Percentiles rank a stretch among this genome's conserved stretches.
Evolutionary conservation across 2,329 filamentous ascomycete species (phyloP).

Genomic region (Epichloe baconii): DNA sequence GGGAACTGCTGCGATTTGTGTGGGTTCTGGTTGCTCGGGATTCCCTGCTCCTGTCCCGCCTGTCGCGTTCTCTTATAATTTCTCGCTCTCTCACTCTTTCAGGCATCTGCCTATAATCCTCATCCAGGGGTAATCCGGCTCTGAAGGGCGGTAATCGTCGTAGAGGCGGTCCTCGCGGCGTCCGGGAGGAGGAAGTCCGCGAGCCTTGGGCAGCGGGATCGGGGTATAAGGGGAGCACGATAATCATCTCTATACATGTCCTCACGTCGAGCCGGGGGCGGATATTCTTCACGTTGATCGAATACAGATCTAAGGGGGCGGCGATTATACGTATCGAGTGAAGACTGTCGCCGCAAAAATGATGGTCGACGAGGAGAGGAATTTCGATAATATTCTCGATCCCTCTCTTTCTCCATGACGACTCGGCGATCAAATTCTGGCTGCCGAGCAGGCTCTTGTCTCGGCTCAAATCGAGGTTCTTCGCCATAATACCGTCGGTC

Average conservation of each 20-base stretch:
- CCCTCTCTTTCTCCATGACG: conserved; percentile 42
- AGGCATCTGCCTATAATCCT: conserved; percentile 52
- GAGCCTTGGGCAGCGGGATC: conserved; percentile 56
- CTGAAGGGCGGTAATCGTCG: conserved; percentile 56
- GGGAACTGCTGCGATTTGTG: conserved; percentile 28
- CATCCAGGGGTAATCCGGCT: conserved; percentile 56
- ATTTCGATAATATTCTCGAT: conserved; percentile 31
- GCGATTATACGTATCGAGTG: conserved; percentile 80
- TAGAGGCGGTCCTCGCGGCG: conserved; percentile 40
- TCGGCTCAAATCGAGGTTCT: conserved; percentile 26
- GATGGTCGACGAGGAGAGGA: conserved; percentile 48
- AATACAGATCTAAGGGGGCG: conserved; percentile 41
- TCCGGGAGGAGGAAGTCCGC: conserved; percentile 44
- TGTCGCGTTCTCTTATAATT: conserved; percentile 35
- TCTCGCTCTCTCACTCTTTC: conserved; percentile 51
- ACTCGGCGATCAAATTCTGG: conserved; percentile 40
- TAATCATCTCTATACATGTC: conserved; percentile 35
- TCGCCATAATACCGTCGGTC: conserved; percentile 46
- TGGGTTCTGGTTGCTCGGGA: conserved; percentile 28
- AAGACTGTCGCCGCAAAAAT: conserved; percentile 70
- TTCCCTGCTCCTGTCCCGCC: conserved; percentile 26
- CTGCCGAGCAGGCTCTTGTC: conserved; percentile 19
- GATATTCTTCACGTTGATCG: conserved; percentile 46
- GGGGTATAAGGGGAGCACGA: conserved; percentile 39
- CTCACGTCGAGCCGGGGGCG: conserved; percentile 39